phyloP scores from a whole-genome alignment of 2,329 filamentous ascomycete species.

The Drechmeria coniospora region DNA sequence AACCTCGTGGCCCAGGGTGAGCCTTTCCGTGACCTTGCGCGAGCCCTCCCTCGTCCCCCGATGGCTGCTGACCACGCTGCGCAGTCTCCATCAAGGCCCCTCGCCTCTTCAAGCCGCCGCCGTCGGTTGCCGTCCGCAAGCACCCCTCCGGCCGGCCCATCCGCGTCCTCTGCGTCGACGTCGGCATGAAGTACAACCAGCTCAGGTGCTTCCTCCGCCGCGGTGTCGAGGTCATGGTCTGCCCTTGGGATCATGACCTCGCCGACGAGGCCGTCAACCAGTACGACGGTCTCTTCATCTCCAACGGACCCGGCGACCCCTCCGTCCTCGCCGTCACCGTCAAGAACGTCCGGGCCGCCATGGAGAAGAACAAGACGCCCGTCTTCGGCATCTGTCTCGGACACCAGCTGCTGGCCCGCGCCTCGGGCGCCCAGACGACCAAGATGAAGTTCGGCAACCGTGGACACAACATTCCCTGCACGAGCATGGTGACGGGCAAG shows the following conservation, averaged over 20 bases:
- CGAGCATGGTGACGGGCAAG: slow-evolving; percentile 84
- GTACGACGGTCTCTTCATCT: slow-evolving; percentile 94
- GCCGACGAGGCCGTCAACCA: slow-evolving; percentile 58
- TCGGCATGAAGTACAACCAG: slow-evolving; percentile 98
- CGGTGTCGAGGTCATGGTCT: slow-evolving; percentile 85
- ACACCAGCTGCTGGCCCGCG: slow-evolving; percentile 81
- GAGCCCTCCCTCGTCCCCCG: not conserved
- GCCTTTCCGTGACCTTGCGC: no score
- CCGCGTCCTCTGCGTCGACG: slow-evolving; percentile 83
- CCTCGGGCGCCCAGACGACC: slow-evolving; percentile 66
- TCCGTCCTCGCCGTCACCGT: slow-evolving; percentile 69
- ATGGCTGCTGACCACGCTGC: slow-evolving; percentile 5
- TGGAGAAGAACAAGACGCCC: slow-evolving; percentile 67
- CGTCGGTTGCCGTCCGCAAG: slow-evolving; percentile 56
- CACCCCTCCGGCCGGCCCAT: slow-evolving; percentile 79
- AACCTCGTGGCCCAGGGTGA: slow-evolving; percentile 93
- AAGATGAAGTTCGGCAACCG: slow-evolving; percentile 99
- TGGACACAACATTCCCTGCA: slow-evolving; percentile 96
- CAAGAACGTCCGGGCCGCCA: slow-evolving; percentile 59
- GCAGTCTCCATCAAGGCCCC: slow-evolving; percentile 79
- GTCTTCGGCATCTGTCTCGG: slow-evolving; percentile 95
- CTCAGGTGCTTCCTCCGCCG: slow-evolving; percentile 80
- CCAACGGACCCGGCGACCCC: slow-evolving; percentile 93
- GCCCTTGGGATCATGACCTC: slow-evolving; percentile 94
- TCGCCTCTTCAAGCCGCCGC: slow-evolving; percentile 67